These are phyloP conservation scores for Marasmius tenuissimus DNA, from an alignment of 1,284 basidiomycete species.

Conservation along the genomic window DNA sequence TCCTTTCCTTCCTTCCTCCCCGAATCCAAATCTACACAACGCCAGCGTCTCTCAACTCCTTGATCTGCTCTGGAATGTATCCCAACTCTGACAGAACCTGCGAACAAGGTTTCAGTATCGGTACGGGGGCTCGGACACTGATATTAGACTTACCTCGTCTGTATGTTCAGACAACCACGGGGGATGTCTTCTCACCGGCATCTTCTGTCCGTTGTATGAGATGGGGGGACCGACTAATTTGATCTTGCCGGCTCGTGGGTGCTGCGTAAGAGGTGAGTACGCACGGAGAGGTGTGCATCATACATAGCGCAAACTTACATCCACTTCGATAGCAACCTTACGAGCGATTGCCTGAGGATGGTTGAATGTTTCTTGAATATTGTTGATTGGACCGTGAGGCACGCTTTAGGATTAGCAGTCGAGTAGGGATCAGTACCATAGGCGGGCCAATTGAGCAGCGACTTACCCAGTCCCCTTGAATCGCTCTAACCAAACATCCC, in stretches of 20 bases:
- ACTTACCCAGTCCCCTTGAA: conserved; percentile 77
- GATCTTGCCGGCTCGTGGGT: conserved; percentile 79
- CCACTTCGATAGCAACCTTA: conserved; percentile 45
- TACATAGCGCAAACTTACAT: conserved; percentile 29
- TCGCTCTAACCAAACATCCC: conserved; percentile 72
- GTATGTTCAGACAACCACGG: conserved; percentile 88
- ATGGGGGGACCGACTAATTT: conserved; percentile 89
- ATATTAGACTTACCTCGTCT: conserved; percentile 49
- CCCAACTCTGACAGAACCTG: not conserved
- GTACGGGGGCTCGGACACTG: not conserved
- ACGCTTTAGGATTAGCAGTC: conserved; percentile 41
- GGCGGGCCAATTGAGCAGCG: not conserved
- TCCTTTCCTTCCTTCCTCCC: too few relatives aligned
- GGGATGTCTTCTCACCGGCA: conserved; percentile 73
- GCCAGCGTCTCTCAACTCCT: not conserved
- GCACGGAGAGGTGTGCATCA: conserved; percentile 4
- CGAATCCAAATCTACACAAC: too few relatives aligned
- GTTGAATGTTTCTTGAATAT: conserved; percentile 86
- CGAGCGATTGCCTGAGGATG: conserved; percentile 79
- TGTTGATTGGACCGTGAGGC: conserved; percentile 92
- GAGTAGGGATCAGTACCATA: conserved; percentile 4
- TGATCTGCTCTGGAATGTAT: not conserved
- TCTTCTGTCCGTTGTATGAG: conserved; percentile 82
- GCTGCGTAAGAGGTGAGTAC: conserved; percentile 37
- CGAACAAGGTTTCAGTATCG: not conserved